phyloP scores from a whole-genome alignment of 306 rosid species.

The Lupinus albus region DNA sequence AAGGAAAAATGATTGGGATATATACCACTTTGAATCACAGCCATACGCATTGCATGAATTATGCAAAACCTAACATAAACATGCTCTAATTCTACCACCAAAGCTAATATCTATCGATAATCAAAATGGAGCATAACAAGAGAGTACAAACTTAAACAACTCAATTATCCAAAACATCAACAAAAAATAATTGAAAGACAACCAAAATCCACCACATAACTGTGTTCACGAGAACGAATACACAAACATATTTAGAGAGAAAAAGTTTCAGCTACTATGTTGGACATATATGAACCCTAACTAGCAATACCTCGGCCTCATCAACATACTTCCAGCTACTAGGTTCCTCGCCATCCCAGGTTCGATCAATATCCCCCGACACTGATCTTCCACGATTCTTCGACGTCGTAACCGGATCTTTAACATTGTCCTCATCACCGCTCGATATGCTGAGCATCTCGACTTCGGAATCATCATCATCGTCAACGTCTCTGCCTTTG shows the following conservation, averaged over 20 bases:
- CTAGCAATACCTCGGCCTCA: slow-evolving; percentile 72
- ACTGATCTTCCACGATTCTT: slow-evolving; percentile 46
- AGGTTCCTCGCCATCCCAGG: slow-evolving; percentile 94
- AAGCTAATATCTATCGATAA: neutral
- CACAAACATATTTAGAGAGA: no score
- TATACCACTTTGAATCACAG: no score
- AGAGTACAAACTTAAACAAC: neutral
- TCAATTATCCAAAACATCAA: neutral
- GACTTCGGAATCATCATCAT: slow-evolving; percentile 91
- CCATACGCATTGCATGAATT: no score
- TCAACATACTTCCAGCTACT: slow-evolving; percentile 85
- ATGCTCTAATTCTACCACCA: neutral
- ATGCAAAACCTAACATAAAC: neutral
- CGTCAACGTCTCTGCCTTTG: slow-evolving; percentile 56
- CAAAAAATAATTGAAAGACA: neutral
- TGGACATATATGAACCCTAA: slow-evolving; percentile 12
- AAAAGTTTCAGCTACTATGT: no score
- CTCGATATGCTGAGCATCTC: slow-evolving; percentile 99
- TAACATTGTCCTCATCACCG: slow-evolving; percentile 82
- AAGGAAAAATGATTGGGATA: neutral
- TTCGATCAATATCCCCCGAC: slow-evolving; percentile 59
- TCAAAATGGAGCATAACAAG: neutral
- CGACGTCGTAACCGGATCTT: slow-evolving; percentile 44
- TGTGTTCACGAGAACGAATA: no score
- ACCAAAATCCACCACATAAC: neutral